Evolutionary conservation across 2,329 filamentous ascomycete species (phyloP).

Genomic region (Cladophialophora exuberans): DNA sequence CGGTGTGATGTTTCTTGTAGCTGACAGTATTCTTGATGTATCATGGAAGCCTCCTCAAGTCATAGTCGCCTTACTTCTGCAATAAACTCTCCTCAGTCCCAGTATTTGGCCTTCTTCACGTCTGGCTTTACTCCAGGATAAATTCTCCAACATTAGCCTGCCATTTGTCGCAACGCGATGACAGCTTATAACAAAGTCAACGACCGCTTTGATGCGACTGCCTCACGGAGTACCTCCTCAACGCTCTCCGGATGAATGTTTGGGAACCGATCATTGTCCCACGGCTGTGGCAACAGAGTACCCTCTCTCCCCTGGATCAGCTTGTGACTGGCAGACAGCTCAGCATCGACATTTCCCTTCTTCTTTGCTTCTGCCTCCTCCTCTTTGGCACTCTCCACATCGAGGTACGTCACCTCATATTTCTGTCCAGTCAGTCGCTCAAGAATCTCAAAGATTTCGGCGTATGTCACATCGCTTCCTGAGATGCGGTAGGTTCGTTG

Average conservation of each 20-base stretch:
- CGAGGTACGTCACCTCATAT: slow-evolving; percentile 16
- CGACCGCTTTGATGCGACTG: slow-evolving; percentile 5
- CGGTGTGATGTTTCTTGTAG: not conserved
- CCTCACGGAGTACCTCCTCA: slow-evolving; percentile 7
- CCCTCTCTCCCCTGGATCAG: slow-evolving; percentile 18
- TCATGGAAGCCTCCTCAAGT: no score
- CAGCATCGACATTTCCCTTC: slow-evolving; percentile 15
- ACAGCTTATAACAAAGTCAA: no score
- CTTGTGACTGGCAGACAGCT: slow-evolving; percentile 19
- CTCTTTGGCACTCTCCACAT: slow-evolving; percentile 15
- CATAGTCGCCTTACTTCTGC: no score
- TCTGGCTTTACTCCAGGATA: no score
- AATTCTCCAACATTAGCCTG: no score
- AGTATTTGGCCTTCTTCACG: no score
- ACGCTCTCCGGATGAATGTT: slow-evolving; percentile 2
- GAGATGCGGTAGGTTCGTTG: slow-evolving; percentile 21
- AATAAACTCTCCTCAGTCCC: no score
- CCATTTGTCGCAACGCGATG: no score
- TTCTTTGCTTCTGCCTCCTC: slow-evolving; percentile 15
- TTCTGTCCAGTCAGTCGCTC: slow-evolving; percentile 13
- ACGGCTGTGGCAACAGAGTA: slow-evolving; percentile 10
- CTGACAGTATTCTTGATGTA: not conserved
- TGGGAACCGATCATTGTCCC: slow-evolving; percentile 20
- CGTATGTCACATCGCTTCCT: slow-evolving; percentile 8
- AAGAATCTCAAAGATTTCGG: slow-evolving; percentile 13